Evolutionary conservation across 768 basidiomycete genomes (phyloP).

Genomic region (Lactarius psammicola): DNA sequence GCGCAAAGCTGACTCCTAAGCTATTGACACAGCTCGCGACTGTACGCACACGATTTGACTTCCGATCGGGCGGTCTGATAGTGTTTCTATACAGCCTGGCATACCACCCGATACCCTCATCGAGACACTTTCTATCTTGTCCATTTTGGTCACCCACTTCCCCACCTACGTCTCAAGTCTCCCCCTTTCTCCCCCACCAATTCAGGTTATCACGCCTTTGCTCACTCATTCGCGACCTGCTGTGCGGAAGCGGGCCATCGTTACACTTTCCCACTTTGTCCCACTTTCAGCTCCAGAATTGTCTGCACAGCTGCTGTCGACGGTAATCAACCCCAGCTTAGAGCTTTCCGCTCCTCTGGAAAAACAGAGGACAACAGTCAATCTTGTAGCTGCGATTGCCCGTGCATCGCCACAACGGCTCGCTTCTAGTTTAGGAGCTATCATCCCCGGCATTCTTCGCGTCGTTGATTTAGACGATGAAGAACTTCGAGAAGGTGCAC

Average conservation of each 20-base stretch:
- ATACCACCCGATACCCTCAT: conserved; percentile 80
- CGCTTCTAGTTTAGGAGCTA: conserved; percentile 53
- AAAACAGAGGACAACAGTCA: conserved; percentile 73
- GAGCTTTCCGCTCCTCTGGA: conserved; percentile 52
- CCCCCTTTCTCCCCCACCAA: conserved; percentile 54
- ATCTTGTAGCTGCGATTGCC: conserved; percentile 76
- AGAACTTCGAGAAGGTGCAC: conserved; percentile 74
- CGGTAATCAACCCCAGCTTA: conserved; percentile 60
- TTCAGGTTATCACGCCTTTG: conserved; percentile 66
- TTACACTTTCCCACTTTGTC: conserved; percentile 81
- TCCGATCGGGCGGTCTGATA: neutral
- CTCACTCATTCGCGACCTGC: conserved; percentile 76
- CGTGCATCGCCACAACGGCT: conserved; percentile 70
- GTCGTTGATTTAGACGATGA: conserved; percentile 75
- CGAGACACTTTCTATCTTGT: conserved; percentile 81
- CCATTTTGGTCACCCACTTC: conserved; percentile 85
- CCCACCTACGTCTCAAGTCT: conserved; percentile 61
- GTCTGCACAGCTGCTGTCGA: conserved; percentile 58
- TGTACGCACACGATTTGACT: conserved; percentile 40
- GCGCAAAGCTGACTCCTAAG: conserved; percentile 81
- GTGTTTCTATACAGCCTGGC: conserved; percentile 43
- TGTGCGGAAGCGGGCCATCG: conserved; percentile 90
- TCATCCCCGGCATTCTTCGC: conserved; percentile 70
- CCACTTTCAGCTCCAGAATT: conserved; percentile 64
- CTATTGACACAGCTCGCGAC: conserved; percentile 75